A percentile compares a stretch with the other conserved stretches of the same genome.
Conservation (phyloP, 805 yeast genomes). For the Isabelozyma pseudorhagii region DNA sequence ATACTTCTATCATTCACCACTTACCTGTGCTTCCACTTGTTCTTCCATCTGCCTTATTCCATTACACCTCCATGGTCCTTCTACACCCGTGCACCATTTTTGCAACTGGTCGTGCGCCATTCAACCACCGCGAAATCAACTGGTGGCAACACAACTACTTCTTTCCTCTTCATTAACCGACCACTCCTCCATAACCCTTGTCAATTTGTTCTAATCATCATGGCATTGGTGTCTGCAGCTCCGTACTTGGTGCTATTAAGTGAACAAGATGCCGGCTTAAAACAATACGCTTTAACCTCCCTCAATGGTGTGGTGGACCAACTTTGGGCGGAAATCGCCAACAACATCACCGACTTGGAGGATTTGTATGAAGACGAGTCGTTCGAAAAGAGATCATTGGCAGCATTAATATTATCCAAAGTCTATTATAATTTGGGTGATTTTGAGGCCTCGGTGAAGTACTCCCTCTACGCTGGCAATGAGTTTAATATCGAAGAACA, state of each 20-base stretch:
- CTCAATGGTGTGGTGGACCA: slow-evolving; percentile 82
- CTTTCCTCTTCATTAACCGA: background rate
- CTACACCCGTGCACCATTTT: background rate
- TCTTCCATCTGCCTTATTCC: background rate
- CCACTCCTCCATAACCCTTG: background rate
- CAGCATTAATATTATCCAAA: slow-evolving; percentile 90
- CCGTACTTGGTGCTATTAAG: slow-evolving; percentile 86
- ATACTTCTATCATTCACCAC: too few relatives aligned
- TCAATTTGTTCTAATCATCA: slow-evolving; percentile 9
- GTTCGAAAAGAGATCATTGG: slow-evolving; percentile 75
- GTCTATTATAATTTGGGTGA: slow-evolving; percentile 91
- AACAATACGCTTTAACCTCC: slow-evolving; percentile 79
- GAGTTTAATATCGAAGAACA: slow-evolving; percentile 71
- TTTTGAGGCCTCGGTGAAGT: slow-evolving; percentile 84
- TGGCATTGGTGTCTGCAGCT: slow-evolving; percentile 81
- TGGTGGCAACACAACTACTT: background rate
- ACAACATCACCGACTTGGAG: slow-evolving; percentile 82
- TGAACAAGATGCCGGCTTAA: slow-evolving; percentile 75
- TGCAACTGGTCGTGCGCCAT: background rate
- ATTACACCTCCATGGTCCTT: background rate
- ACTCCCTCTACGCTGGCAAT: slow-evolving; percentile 79
- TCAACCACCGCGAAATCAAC: background rate
- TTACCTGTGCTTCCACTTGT: background rate
- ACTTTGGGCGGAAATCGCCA: slow-evolving; percentile 96
- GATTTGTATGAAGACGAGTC: slow-evolving; percentile 82